A percentile compares a stretch with the other conserved stretches of the same genome.
Evolutionary conservation across 2,329 filamentous ascomycete species (phyloP).

Genomic region (Colletotrichum falcatum): DNA sequence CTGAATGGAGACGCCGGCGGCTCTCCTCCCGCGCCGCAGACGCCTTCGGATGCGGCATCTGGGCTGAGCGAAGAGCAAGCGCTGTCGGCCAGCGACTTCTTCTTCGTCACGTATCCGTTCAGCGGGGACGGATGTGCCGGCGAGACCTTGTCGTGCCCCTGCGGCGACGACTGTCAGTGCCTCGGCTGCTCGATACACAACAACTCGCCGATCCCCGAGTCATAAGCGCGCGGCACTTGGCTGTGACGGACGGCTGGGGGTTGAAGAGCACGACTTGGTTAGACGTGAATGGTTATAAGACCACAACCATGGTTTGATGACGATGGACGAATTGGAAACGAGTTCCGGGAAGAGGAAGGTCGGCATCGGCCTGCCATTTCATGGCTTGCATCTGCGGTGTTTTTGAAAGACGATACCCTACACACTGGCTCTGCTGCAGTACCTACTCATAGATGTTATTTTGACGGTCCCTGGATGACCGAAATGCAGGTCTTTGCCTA

Average conservation of each 20-base stretch:
- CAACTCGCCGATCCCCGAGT: constrained; percentile 40
- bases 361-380: constrained; percentile 17
- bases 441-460: constrained; percentile 9
- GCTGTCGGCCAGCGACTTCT: constrained; percentile 65
- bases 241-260: neutral
- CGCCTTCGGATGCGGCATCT: constrained; percentile 61
- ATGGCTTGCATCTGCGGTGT: constrained; percentile 24
- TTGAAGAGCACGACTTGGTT: neutral
- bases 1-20: constrained; percentile 37
- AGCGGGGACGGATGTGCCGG: constrained; percentile 60
- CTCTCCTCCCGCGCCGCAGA: constrained; percentile 56
- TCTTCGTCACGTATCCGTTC: constrained; percentile 69
- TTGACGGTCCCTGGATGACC: constrained; percentile 1
- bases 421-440: constrained; percentile 17
- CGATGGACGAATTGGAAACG: neutral
- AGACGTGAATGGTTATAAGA: neutral
- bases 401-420: constrained; percentile 34
- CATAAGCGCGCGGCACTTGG: constrained; percentile 1
- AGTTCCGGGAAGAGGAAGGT: constrained; percentile 2
- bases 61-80: constrained; percentile 62
- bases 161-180: constrained; percentile 70
- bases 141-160: constrained; percentile 64
- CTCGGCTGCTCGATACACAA: constrained; percentile 68
- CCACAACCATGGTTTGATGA: constrained; percentile 16
- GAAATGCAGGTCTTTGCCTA: neutral